Evolutionary conservation across 352 stramenopile species (phyloP).

Genomic region (Phytophthora syringae): DNA sequence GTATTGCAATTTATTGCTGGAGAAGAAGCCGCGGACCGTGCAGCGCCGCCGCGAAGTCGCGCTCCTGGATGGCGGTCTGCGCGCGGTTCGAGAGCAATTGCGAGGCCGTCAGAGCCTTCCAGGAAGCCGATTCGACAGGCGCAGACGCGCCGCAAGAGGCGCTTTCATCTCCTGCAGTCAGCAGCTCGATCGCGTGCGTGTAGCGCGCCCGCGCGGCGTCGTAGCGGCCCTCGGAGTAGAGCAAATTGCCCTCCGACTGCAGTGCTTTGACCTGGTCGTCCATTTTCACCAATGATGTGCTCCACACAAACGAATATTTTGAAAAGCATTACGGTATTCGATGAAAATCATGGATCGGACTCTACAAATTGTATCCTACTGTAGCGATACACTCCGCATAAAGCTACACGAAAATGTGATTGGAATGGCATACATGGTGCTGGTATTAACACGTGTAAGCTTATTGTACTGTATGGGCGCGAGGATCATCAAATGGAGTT

Average conservation of each 20-base stretch:
- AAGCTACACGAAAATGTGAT: too few relatives aligned
- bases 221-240: slow-evolving; percentile 64
- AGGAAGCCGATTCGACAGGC: slow-evolving; percentile 3
- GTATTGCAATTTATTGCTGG: neutral
- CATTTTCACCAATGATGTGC: slow-evolving; percentile 21
- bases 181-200: slow-evolving; percentile 43
- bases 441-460: too few relatives aligned
- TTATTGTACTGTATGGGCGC: too few relatives aligned
- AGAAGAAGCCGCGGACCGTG: slow-evolving; percentile 36
- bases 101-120: slow-evolving; percentile 32
- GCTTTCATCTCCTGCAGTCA: slow-evolving; percentile 23
- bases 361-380: too few relatives aligned
- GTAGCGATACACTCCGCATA: too few relatives aligned
- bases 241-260: slow-evolving; percentile 53
- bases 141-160: neutral
- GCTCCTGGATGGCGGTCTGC: slow-evolving; percentile 76
- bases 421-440: neutral
- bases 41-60: slow-evolving; percentile 68
- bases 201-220: slow-evolving; percentile 62
- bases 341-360: too few relatives aligned
- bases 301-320: neutral
- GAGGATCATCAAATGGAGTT: neutral
- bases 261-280: slow-evolving; percentile 42
- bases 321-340: slow-evolving; percentile 9
- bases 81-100: slow-evolving; percentile 72